phyloP scores from a whole-genome alignment of 1,139 yeast genomes.

The Sugiyamaella japonica region DNA sequence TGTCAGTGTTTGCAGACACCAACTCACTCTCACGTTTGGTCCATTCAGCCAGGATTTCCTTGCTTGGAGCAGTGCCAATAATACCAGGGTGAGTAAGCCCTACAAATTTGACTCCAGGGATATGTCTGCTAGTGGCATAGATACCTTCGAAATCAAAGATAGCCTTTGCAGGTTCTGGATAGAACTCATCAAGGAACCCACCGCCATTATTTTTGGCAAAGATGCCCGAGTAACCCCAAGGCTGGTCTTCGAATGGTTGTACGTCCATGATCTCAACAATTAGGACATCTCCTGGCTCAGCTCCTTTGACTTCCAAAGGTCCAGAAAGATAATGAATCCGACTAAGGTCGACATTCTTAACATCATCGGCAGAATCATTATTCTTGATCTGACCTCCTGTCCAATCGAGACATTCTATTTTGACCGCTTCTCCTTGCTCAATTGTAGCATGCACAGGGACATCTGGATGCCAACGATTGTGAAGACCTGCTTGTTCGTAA shows the following conservation, averaged over 20 bases:
- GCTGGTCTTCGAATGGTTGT: conserved; percentile 52
- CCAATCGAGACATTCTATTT: conserved; percentile 54
- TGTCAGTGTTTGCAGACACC: conserved; percentile 17
- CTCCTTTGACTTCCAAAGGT: conserved; percentile 48
- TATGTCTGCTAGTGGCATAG: conserved; percentile 48
- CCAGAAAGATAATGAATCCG: conserved; percentile 52
- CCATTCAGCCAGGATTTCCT: conserved; percentile 48
- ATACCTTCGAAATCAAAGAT: conserved; percentile 55
- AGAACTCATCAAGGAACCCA: conserved; percentile 50
- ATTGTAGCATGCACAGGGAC: conserved; percentile 46
- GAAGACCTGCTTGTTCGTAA: conserved; percentile 48
- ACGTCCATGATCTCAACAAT: conserved; percentile 53
- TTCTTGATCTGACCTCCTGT: conserved; percentile 54
- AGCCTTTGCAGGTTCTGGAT: conserved; percentile 54
- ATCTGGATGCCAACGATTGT: conserved; percentile 57
- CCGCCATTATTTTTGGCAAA: conserved; percentile 53
- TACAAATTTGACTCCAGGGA: conserved; percentile 49
- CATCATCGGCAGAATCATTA: conserved; percentile 50
- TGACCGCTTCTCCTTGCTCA: conserved; percentile 47
- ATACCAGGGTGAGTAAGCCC: conserved; percentile 51
- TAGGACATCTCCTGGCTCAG: conserved; percentile 51
- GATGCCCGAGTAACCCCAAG: conserved; percentile 55
- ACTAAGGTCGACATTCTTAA: conserved; percentile 47
- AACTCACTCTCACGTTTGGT: conserved; percentile 45
- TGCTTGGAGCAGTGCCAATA: conserved; percentile 51